A percentile compares a stretch with the other conserved stretches of the same genome.
phyloP scores from a whole-genome alignment of 202 grass and related monocot species.

The Panicum hallii region DNA sequence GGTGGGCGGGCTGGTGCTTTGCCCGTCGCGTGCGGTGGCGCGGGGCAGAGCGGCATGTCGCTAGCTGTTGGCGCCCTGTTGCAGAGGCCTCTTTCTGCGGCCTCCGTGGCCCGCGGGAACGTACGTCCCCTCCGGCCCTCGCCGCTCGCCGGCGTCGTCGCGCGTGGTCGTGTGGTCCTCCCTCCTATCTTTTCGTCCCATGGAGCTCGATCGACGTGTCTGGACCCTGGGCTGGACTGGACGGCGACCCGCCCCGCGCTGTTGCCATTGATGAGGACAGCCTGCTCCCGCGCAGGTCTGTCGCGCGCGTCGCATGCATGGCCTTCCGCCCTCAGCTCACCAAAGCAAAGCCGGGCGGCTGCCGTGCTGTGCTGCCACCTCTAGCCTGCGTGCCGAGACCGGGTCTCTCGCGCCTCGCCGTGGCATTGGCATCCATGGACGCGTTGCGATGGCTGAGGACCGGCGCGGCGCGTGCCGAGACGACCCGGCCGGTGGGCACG shows the following conservation, averaged over 20 bases:
- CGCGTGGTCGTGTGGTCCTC: not conserved
- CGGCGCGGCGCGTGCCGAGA: not conserved
- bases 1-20: too few species aligned
- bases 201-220: slow-evolving; percentile 32
- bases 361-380: not conserved
- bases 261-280: slow-evolving; percentile 44
- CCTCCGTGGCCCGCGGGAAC: not conserved
- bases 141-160: not conserved
- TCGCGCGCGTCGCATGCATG: not conserved
- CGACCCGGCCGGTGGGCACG: not conserved
- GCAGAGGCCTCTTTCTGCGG: not conserved
- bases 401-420: not conserved
- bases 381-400: not conserved
- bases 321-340: not conserved
- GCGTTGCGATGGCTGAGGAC: not conserved
- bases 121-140: not conserved
- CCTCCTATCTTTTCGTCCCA: not conserved
- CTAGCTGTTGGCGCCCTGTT: slow-evolving; percentile 52
- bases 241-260: not conserved
- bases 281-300: slow-evolving; percentile 8
- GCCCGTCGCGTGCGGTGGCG: slow-evolving; percentile 32
- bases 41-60: slow-evolving; percentile 50
- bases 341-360: not conserved
- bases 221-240: not conserved
- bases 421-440: not conserved